Conservation (phyloP, 2,329 filamentous ascomycete species). For the Ilyonectria mors-panacis region DNA sequence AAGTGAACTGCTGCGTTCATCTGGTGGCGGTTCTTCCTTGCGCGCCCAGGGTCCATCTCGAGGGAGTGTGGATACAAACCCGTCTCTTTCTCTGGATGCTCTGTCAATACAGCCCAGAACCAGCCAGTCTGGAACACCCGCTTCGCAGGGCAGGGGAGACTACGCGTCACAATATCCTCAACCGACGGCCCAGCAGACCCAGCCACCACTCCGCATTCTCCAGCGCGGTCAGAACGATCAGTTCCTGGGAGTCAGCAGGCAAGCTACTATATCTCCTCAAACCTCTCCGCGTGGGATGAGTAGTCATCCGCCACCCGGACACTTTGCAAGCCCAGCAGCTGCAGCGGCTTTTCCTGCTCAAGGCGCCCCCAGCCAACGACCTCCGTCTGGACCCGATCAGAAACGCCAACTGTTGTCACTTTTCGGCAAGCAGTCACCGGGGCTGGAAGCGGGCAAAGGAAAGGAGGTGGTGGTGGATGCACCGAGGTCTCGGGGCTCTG, state of each 20-base stretch:
- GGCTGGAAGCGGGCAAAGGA: conserved; percentile 44
- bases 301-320: conserved; percentile 36
- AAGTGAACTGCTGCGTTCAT: conserved; percentile 40
- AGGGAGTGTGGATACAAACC: conserved; percentile 34
- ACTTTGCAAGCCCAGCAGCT: conserved; percentile 38
- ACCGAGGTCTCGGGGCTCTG: conserved; percentile 57
- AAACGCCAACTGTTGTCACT: conserved; percentile 69
- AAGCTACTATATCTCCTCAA: conserved; percentile 37
- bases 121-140: conserved; percentile 32
- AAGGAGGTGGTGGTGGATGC: conserved; percentile 43
- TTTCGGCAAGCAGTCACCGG: conserved; percentile 66
- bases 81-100: conserved; percentile 38
- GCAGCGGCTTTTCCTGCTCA: conserved; percentile 37
- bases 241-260: conserved; percentile 35
- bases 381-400: conserved; percentile 51
- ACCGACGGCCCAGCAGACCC: conserved; percentile 28
- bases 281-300: conserved; percentile 39
- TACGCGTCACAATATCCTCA: conserved; percentile 37
- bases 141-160: conserved; percentile 35
- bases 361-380: conserved; percentile 30
- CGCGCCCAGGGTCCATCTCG: conserved; percentile 34
- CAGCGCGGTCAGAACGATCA: conserved; percentile 53
- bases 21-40: conserved; percentile 24
- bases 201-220: conserved; percentile 53
- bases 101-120: conserved; percentile 39